A percentile compares a stretch with the other conserved stretches of the same genome.
phyloP scores from a whole-genome alignment of 2,329 filamentous ascomycete genomes.

The Ceratocystis diversiconidia region DNA sequence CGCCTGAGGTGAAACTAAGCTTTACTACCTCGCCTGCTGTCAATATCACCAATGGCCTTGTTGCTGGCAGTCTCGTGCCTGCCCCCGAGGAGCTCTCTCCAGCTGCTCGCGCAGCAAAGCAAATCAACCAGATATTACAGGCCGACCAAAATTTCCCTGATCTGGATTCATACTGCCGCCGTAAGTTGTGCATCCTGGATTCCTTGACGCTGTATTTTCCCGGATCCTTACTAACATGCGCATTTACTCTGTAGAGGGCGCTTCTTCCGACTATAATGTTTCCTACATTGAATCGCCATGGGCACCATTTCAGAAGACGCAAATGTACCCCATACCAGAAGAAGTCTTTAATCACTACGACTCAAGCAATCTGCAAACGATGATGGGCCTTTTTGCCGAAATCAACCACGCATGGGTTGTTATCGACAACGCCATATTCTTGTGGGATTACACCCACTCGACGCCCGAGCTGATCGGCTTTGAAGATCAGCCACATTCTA shows the following conservation, averaged over 20 bases:
- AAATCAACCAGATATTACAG: constrained; percentile 65
- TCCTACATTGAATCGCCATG: constrained; percentile 53
- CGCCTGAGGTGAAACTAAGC: constrained; percentile 18
- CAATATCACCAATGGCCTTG: constrained; percentile 13
- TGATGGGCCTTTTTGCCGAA: constrained; percentile 89
- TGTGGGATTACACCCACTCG: constrained; percentile 95
- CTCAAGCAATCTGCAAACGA: constrained; percentile 69
- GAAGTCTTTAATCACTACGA: constrained; percentile 89
- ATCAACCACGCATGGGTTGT: constrained; percentile 91
- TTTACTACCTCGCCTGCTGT: constrained; percentile 13
- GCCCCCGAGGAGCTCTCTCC: constrained; percentile 40
- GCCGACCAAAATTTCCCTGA: constrained; percentile 74
- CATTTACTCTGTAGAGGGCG: constrained; percentile 49
- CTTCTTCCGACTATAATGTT: constrained; percentile 83
- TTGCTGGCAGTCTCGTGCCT: constrained; percentile 13
- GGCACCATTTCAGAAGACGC: constrained; percentile 78
- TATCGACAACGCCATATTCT: constrained; percentile 88
- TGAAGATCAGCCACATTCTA: constrained; percentile 76
- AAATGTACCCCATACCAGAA: constrained; percentile 81
- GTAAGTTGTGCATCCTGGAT: constrained; percentile 39
- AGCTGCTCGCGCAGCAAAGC: constrained; percentile 65
- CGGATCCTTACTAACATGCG: constrained; percentile 17
- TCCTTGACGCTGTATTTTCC: neutral
- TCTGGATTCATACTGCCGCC: constrained; percentile 74
- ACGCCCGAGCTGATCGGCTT: constrained; percentile 84